Evolutionary conservation across 2,329 filamentous ascomycete genomes (phyloP).

Genomic region (Septoria petroselini): DNA sequence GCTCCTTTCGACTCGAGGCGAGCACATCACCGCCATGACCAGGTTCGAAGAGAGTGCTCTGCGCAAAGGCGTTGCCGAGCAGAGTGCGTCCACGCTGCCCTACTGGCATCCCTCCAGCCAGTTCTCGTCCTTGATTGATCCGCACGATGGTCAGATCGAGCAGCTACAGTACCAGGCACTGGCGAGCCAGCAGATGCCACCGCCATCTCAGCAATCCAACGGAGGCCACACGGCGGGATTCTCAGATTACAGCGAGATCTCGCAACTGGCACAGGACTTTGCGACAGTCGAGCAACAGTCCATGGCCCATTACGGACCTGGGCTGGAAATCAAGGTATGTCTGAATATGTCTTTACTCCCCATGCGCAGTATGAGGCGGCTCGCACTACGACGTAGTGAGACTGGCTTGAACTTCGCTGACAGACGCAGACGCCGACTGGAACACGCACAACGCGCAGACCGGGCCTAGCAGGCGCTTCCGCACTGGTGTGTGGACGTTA

Average conservation of each 20-base stretch:
- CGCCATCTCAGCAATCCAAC: slow-evolving; percentile 1
- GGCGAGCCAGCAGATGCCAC: slow-evolving; percentile 12
- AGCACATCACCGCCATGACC: slow-evolving; percentile 16
- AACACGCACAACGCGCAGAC: slow-evolving; percentile 22
- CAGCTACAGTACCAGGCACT: slow-evolving; percentile 8
- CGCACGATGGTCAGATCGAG: slow-evolving; percentile 16
- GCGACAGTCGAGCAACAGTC: not conserved
- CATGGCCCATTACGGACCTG: slow-evolving; percentile 12
- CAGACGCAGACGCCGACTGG: slow-evolving; percentile 23
- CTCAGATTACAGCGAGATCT: not conserved
- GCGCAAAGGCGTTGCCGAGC: slow-evolving; percentile 23
- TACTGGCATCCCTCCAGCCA: slow-evolving; percentile 29
- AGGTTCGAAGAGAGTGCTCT: slow-evolving; percentile 28
- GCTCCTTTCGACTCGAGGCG: not conserved
- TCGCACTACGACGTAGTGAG: not conserved
- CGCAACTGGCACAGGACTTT: slow-evolving; percentile 8
- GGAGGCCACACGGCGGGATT: not conserved
- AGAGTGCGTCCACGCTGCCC: slow-evolving; percentile 20
- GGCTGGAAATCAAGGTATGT: slow-evolving; percentile 18
- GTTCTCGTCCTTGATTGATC: slow-evolving; percentile 28
- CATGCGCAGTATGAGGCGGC: no score
- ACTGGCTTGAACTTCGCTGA: not conserved
- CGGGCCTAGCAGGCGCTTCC: slow-evolving; percentile 30
- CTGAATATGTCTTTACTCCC: not conserved
- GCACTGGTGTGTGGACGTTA: slow-evolving; percentile 30